phyloP scores from a whole-genome alignment of 2,329 filamentous ascomycete genomes.

The Reticulascus tulasneorum region DNA sequence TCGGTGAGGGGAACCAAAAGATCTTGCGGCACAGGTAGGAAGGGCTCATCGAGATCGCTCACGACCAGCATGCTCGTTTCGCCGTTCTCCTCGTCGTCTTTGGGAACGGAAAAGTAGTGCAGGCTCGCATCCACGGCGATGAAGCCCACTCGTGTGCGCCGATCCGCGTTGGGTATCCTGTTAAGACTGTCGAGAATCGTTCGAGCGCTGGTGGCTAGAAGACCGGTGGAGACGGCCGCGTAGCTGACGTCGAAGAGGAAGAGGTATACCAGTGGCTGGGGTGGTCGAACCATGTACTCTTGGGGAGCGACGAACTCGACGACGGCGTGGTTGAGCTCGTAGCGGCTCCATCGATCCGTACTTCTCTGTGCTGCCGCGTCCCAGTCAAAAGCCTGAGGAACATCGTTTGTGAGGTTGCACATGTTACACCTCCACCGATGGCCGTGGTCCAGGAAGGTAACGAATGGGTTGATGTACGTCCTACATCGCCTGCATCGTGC shows the following conservation, averaged over 20 bases:
- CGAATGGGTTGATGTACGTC: conserved; percentile 97
- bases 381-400: conserved; percentile 99
- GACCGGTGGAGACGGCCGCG: conserved; percentile 80
- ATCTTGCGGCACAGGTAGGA: conserved; percentile 89
- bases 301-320: conserved; percentile 97
- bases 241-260: conserved; percentile 96
- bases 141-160: conserved; percentile 88
- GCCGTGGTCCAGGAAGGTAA: conserved; percentile 92
- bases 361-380: conserved; percentile 87
- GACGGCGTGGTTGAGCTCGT: conserved; percentile 92
- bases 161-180: conserved; percentile 96
- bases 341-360: conserved; percentile 85
- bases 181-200: conserved; percentile 94
- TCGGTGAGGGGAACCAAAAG: conserved; percentile 85
- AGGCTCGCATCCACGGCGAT: conserved; percentile 91
- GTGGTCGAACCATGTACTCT: conserved; percentile 98
- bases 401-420: conserved; percentile 98
- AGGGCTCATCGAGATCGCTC: conserved; percentile 92
- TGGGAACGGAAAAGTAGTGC: conserved; percentile 93
- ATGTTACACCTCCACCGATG: conserved; percentile 99
- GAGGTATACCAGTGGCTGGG: conserved; percentile 90
- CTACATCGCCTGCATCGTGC: conserved; percentile 92
- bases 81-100: conserved; percentile 77
- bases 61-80: conserved; percentile 92
- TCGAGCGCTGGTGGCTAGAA: conserved; percentile 86